Conservation (phyloP, 2,329 filamentous ascomycete genomes). For the Penicillium aurantiogriseum region DNA sequence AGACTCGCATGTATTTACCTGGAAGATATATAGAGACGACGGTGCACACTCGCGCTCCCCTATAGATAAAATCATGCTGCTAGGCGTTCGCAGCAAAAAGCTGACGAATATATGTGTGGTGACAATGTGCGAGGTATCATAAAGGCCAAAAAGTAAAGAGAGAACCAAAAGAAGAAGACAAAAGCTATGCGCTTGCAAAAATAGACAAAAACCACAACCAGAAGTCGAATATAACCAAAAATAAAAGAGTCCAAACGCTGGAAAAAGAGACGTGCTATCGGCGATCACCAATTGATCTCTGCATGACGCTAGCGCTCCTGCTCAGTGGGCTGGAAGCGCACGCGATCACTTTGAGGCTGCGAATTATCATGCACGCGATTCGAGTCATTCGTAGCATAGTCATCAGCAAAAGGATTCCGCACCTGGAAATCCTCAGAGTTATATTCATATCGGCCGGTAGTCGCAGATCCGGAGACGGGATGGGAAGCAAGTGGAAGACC, state of each 20-base stretch:
- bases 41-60: neutral
- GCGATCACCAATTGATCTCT: neutral
- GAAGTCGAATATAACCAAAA: neutral
- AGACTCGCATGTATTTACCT: neutral
- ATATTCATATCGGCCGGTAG: slow-evolving; percentile 33
- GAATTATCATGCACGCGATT: neutral
- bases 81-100: neutral
- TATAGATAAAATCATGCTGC: neutral
- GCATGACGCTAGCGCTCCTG: slow-evolving; percentile 12
- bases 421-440: slow-evolving; percentile 41
- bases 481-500: slow-evolving; percentile 6
- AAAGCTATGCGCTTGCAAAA: neutral
- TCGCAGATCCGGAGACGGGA: neutral
- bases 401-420: slow-evolving; percentile 44
- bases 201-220: neutral
- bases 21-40: neutral
- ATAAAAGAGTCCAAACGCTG: neutral
- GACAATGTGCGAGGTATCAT: slow-evolving; percentile 7
- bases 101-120: neutral
- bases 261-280: neutral
- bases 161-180: neutral
- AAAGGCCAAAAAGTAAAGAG: neutral
- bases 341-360: neutral
- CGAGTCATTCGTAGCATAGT: slow-evolving; percentile 20
- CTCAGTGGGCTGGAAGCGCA: slow-evolving; percentile 14